These are phyloP conservation scores for Athelia psychrophila DNA, from an alignment of 1,284 basidiomycete species.

Conservation along the genomic window DNA sequence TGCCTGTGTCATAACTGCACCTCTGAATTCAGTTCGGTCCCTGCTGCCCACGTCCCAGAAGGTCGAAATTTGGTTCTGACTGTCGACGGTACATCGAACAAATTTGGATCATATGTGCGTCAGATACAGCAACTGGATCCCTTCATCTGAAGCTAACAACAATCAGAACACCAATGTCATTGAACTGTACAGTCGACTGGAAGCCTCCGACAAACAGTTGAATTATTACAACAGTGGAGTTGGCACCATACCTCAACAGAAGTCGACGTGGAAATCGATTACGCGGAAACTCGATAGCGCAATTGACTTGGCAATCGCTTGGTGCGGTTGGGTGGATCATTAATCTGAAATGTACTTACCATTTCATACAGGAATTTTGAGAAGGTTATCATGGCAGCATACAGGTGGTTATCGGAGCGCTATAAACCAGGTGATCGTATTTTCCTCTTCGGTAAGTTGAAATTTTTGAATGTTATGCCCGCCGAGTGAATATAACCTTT, in stretches of 20 bases:
- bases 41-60: no score
- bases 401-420: conserved; percentile 35
- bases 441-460: conserved; percentile 30
- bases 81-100: no score
- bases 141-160: no score
- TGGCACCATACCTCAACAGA: conserved; percentile 33
- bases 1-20: no score
- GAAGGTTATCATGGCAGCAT: conserved; percentile 30
- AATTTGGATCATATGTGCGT: no score
- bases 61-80: no score
- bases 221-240: conserved; percentile 41
- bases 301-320: conserved; percentile 27
- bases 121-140: no score
- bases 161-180: conserved; percentile 22
- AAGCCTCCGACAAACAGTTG: conserved; percentile 19
- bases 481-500: no score
- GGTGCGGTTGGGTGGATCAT: conserved; percentile 15
- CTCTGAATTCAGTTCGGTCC: no score
- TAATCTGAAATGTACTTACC: background rate
- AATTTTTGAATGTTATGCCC: no score
- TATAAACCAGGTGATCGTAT: conserved; percentile 31
- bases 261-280: conserved; percentile 13
- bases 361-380: conserved; percentile 27
- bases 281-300: conserved; percentile 16
- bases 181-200: conserved; percentile 17